phyloP scores from a whole-genome alignment of 495 filamentous ascomycete genomes.

The Hyaloscypha variabilis region DNA sequence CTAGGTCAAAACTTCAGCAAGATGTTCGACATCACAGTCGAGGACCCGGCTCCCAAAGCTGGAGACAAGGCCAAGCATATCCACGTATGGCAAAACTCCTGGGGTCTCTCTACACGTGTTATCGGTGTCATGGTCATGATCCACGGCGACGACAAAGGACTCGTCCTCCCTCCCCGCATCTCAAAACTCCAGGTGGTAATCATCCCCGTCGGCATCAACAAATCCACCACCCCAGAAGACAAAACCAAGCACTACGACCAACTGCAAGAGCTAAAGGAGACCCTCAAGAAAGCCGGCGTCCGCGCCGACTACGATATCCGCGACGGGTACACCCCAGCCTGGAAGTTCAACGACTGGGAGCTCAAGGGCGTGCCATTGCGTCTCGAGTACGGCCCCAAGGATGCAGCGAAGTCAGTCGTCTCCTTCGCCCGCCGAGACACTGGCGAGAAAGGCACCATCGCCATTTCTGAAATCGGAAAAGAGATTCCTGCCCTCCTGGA shows the following conservation, averaged over 20 bases:
- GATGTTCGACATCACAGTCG: constrained; percentile 97
- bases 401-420: constrained; percentile 80
- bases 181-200: constrained; percentile 83
- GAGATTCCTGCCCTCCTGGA: constrained; percentile 80
- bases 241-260: constrained; percentile 70
- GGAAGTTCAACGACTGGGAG: constrained; percentile 99
- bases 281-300: constrained; percentile 66
- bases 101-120: constrained; percentile 93
- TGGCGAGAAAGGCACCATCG: constrained; percentile 76
- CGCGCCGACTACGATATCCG: constrained; percentile 76
- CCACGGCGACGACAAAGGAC: constrained; percentile 90
- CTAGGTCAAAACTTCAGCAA: constrained; percentile 96
- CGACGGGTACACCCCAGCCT: constrained; percentile 88
- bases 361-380: constrained; percentile 91
- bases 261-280: constrained; percentile 65
- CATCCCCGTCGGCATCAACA: constrained; percentile 92
- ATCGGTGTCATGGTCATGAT: constrained; percentile 99
- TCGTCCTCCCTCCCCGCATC: constrained; percentile 89
- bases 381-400: constrained; percentile 93
- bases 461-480: constrained; percentile 68
- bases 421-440: constrained; percentile 85
- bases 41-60: constrained; percentile 79
- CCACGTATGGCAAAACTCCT: constrained; percentile 96
- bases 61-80: constrained; percentile 71
- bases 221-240: constrained; percentile 79